Percentiles rank a stretch among this genome's conserved stretches.
Evolutionary conservation across 2,329 filamentous ascomycete genomes (phyloP).

Genomic region (Cercospora sojina): DNA sequence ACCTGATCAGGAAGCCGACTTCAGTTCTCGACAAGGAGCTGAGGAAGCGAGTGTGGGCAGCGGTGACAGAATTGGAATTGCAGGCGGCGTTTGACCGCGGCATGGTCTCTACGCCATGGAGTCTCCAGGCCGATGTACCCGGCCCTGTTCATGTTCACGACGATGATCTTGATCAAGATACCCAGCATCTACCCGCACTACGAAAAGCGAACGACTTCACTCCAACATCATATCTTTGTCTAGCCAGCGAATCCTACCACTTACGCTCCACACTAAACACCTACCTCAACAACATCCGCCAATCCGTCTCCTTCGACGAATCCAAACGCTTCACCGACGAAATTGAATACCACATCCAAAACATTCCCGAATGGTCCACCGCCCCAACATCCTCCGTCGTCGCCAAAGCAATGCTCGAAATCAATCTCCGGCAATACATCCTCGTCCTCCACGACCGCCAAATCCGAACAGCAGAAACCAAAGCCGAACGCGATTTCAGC

Average conservation of each 20-base stretch:
- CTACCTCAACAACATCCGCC: slow-evolving; percentile 36
- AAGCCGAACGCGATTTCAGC: slow-evolving; percentile 33
- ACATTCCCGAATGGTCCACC: slow-evolving; percentile 31
- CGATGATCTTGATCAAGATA: slow-evolving; percentile 43
- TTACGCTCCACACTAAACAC: slow-evolving; percentile 33
- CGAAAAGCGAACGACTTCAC: slow-evolving; percentile 31
- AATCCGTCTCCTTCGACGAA: slow-evolving; percentile 34
- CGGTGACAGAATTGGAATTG: slow-evolving; percentile 57
- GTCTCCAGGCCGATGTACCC: slow-evolving; percentile 51
- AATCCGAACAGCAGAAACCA: slow-evolving; percentile 29
- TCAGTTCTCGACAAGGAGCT: slow-evolving; percentile 52
- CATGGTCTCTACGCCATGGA: slow-evolving; percentile 47
- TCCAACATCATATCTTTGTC: slow-evolving; percentile 30
- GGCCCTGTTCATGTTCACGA: slow-evolving; percentile 54
- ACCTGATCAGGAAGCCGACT: slow-evolving; percentile 39
- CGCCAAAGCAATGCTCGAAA: slow-evolving; percentile 29
- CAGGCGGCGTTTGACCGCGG: slow-evolving; percentile 57
- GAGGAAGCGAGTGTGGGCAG: slow-evolving; percentile 58
- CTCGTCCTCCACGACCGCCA: slow-evolving; percentile 36
- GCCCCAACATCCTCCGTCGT: slow-evolving; percentile 13
- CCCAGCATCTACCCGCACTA: slow-evolving; percentile 26
- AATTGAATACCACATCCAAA: slow-evolving; percentile 32
- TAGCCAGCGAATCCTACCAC: slow-evolving; percentile 28
- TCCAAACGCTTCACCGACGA: slow-evolving; percentile 37
- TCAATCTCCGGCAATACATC: slow-evolving; percentile 37